A percentile compares a stretch with the other conserved stretches of the same genome.
Conservation (phyloP, 805 yeast genomes). For the Hyphopichia homilentoma region DNA sequence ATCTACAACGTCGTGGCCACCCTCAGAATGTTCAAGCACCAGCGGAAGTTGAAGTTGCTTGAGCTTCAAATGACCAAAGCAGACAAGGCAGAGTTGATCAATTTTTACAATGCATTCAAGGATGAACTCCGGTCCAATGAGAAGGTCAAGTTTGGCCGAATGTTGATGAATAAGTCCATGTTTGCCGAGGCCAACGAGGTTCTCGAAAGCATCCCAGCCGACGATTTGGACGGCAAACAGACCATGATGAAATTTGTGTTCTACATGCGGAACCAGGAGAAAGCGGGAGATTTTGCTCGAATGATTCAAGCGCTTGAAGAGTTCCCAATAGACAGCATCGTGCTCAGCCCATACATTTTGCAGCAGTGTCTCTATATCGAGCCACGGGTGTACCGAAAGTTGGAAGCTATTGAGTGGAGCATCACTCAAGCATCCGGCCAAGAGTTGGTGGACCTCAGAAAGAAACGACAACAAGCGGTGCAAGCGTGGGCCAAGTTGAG, state of each 20-base stretch:
- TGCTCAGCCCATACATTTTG: constrained; percentile 30
- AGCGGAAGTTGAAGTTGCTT: neutral
- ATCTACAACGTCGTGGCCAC: neutral
- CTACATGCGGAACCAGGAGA: constrained; percentile 13
- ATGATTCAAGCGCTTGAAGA: constrained; percentile 16
- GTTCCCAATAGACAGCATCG: constrained; percentile 29
- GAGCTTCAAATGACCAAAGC: constrained; percentile 12
- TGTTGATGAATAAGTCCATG: constrained; percentile 26
- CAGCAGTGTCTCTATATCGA: constrained; percentile 31
- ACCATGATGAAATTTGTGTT: constrained; percentile 22
- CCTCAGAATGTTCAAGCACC: neutral
- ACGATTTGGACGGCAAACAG: constrained; percentile 24
- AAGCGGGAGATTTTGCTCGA: too few species aligned
- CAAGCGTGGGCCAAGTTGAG: constrained; percentile 13
- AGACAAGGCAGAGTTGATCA: constrained; percentile 12
- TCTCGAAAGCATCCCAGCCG: constrained; percentile 15
- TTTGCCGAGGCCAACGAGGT: constrained; percentile 19
- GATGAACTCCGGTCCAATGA: constrained; percentile 20
- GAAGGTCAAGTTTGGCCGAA: constrained; percentile 24
- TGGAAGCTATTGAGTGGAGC: constrained; percentile 3
- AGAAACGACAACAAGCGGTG: constrained; percentile 3
- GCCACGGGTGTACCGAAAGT: constrained; percentile 14
- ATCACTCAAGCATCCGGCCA: neutral
- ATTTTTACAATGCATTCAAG: constrained; percentile 10
- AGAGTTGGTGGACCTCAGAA: constrained; percentile 1